A percentile compares a stretch with the other conserved stretches of the same genome.
Conservation (phyloP, 1,284 basidiomycete species). For the Phylloboletellus chloephorus region DNA sequence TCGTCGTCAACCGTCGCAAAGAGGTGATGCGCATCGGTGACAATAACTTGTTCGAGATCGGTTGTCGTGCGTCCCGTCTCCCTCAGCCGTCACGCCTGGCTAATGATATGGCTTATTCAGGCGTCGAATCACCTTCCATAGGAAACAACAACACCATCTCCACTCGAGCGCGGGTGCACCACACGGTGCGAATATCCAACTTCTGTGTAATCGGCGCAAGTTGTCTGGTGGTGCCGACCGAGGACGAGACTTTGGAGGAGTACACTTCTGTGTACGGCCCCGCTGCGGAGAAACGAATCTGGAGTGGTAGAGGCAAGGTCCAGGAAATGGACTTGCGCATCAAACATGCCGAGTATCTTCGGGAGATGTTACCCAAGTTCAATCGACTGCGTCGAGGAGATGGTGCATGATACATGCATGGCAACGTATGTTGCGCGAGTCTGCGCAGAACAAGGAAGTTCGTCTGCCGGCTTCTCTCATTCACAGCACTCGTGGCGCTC, state of each 20-base stretch:
- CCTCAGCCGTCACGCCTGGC: conserved; percentile 5
- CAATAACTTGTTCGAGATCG: conserved; percentile 90
- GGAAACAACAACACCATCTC: conserved; percentile 85
- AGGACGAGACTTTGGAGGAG: conserved; percentile 75
- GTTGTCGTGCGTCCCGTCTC: conserved; percentile 59
- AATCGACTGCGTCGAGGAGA: conserved; percentile 65
- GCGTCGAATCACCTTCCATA: conserved; percentile 78
- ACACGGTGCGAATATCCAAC: conserved; percentile 70
- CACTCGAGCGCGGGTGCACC: conserved; percentile 73
- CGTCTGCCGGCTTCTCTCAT: no score
- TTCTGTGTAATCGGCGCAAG: conserved; percentile 80
- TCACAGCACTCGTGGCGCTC: no score
- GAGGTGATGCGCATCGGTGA: conserved; percentile 90
- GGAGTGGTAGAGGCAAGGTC: conserved; percentile 81
- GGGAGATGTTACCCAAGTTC: conserved; percentile 87
- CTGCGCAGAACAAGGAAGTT: neutral
- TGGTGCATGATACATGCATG: conserved; percentile 33
- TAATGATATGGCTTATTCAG: conserved; percentile 36
- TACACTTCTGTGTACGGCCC: conserved; percentile 84
- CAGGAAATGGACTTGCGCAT: conserved; percentile 79
- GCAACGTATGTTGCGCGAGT: neutral
- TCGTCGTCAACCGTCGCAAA: conserved; percentile 83
- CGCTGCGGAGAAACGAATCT: conserved; percentile 64
- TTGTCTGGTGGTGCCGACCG: conserved; percentile 68
- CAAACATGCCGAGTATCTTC: conserved; percentile 88